phyloP scores from a whole-genome alignment of 2,329 filamentous ascomycete genomes.

The Colletotrichum viniferum region DNA sequence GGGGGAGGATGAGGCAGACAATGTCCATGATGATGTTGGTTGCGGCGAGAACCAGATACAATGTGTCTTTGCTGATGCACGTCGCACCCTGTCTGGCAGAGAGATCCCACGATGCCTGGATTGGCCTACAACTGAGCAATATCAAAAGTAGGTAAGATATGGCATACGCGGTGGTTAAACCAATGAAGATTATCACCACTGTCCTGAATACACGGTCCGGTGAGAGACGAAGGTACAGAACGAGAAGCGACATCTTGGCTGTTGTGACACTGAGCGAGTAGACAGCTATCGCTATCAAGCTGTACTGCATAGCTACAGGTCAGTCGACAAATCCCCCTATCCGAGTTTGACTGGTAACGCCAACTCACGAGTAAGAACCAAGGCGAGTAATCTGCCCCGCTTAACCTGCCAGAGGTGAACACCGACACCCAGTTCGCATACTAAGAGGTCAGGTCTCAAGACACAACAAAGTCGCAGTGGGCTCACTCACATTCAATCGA shows the following conservation, averaged over 20 bases:
- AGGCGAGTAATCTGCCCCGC: not conserved
- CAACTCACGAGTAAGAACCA: not conserved
- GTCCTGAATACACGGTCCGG: constrained; percentile 32
- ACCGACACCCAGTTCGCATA: constrained; percentile 7
- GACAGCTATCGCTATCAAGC: not conserved
- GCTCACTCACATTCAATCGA: not conserved
- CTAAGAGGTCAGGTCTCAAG: not conserved
- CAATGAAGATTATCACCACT: constrained; percentile 31
- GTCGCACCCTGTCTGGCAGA: not conserved
- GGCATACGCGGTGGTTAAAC: constrained; percentile 32
- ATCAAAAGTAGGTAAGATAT: constrained; percentile 28
- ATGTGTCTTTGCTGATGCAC: constrained; percentile 5
- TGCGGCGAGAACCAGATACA: constrained; percentile 8
- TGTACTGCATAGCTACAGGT: not conserved
- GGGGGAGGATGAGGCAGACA: constrained; percentile 11
- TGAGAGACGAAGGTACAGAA: constrained; percentile 23
- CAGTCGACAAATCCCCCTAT: not conserved
- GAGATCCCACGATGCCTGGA: constrained; percentile 11
- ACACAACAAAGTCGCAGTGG: rapidly evolving
- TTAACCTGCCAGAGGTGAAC: constrained; percentile 15
- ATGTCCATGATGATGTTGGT: constrained; percentile 21
- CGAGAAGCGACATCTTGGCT: constrained; percentile 20
- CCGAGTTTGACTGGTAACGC: too few relatives aligned
- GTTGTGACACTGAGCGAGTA: constrained; percentile 19
- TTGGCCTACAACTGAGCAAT: constrained; percentile 12